These are phyloP conservation scores for Isoetes taiwanensis DNA, from an alignment of 75 land plant genomes.

Conservation along the genomic window DNA sequence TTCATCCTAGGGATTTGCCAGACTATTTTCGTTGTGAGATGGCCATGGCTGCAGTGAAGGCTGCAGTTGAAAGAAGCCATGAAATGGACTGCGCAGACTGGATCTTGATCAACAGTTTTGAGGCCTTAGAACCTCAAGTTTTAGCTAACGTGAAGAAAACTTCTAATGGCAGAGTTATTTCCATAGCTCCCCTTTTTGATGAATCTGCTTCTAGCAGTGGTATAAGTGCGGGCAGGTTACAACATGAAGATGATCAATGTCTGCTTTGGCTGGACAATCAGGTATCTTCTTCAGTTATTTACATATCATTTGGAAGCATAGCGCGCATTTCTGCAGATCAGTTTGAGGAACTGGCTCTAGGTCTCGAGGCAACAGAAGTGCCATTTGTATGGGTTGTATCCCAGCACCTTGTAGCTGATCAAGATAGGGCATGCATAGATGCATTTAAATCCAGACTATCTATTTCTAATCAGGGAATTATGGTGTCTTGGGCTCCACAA, in stretches of 20 bases:
- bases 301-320: neutral
- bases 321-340: neutral
- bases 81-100: neutral
- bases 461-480: too few species aligned
- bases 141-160: neutral
- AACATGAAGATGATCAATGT: neutral
- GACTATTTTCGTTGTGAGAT: too few species aligned
- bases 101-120: neutral
- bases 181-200: conserved; percentile 2
- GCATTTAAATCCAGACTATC: too few species aligned
- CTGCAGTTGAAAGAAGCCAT: too few species aligned
- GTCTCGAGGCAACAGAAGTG: neutral
- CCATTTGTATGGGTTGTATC: too few species aligned
- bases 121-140: neutral
- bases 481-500: too few species aligned
- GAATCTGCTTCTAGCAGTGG: neutral
- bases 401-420: too few species aligned
- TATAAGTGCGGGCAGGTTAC: neutral
- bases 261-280: neutral
- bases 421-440: too few species aligned
- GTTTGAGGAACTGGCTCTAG: conserved; percentile 5
- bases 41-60: too few species aligned
- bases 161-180: neutral
- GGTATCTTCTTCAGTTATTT: neutral
- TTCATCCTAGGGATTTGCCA: too few species aligned